These are phyloP conservation scores for Penicillium sp. DNA, from an alignment of 2,329 filamentous ascomycete genomes.

Conservation along the genomic window DNA sequence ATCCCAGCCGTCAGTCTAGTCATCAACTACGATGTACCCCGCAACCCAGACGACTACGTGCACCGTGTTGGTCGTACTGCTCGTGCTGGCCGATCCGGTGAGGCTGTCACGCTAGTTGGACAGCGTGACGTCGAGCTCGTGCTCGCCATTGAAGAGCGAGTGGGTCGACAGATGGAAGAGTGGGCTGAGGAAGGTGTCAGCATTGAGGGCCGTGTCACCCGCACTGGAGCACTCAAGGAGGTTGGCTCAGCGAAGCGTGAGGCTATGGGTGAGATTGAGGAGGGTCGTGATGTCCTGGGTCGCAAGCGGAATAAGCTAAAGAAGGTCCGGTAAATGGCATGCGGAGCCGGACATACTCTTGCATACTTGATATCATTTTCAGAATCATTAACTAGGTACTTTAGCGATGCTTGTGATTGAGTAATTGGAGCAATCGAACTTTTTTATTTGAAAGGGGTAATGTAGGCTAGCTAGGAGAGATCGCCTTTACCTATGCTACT, in stretches of 20 bases:
- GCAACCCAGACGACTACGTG: constrained; percentile 96
- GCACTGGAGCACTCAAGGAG: constrained; percentile 72
- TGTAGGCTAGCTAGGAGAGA: too few relatives aligned
- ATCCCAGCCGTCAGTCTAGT: constrained; percentile 89
- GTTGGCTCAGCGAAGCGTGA: constrained; percentile 96
- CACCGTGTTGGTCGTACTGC: constrained; percentile 94
- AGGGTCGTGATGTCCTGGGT: constrained; percentile 85
- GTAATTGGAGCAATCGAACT: too few relatives aligned
- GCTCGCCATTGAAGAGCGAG: constrained; percentile 80
- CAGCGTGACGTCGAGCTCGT: constrained; percentile 89
- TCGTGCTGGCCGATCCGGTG: constrained; percentile 77
- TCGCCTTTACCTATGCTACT: too few relatives aligned
- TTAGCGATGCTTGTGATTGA: constrained; percentile 5
- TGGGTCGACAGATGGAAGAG: constrained; percentile 70
- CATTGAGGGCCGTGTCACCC: constrained; percentile 81
- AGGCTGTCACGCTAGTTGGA: constrained; percentile 81
- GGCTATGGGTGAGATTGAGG: constrained; percentile 83
- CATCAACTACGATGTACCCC: constrained; percentile 90
- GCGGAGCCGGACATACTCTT: constrained; percentile 9
- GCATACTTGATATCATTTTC: constrained; percentile 13
- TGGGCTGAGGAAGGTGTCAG: constrained; percentile 91
- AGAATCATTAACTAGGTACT: constrained; percentile 4
- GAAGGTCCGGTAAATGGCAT: constrained; percentile 33
- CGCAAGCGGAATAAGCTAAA: constrained; percentile 57
- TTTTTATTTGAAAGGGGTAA: too few relatives aligned